Evolutionary conservation across 139 green algal genomes (phyloP), one percentile per base, ranked within the genome.

Genomic region (Pedinophyceae sp.): DNA sequence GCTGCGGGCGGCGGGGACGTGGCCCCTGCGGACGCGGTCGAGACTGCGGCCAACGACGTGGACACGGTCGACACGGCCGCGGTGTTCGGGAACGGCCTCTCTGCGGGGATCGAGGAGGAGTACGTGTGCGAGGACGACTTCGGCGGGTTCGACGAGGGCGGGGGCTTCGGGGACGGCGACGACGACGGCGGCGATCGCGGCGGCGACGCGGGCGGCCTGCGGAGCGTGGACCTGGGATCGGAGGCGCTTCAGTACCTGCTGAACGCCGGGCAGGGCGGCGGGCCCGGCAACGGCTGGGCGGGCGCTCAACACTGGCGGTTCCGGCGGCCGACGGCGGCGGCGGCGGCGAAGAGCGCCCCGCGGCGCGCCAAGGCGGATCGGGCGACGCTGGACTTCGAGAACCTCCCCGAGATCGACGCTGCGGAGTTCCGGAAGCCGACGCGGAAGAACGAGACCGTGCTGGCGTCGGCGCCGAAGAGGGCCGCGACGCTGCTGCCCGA

Each of bases 371-470:
- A 68, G 47, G 38, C 2, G 26, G 52, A 27, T 24, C 23, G 7
- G n/a, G 30, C 48, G 34, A 30, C n/a, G 2, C 40, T 91, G 15
- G 82, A 91, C 63, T 91, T 92, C 69, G 66, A 71, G 22, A 67
- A 68, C 39, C 65, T 79, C 27, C 59, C 76, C 39, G 30, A 60
- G 23, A 39, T 75, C 27, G 51, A 59, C 20, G 39, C 41, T 16
- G 59, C 25, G 25, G 22, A 41, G 3, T 66, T 78, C 28, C 39
- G 10, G 10, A 43, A 54, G 2, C 55, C 61, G 27, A 49, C 71
- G 0, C 18, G 19, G 2, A 59, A 68, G 30, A 4, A 22, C 22
- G 40, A 50, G n/a, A n/a, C n/a, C 26, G 39, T 60, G 26, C 50
- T 59, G 5, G 25, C 45, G 41, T 27, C 59, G 27, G 27, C 47